These are phyloP conservation scores for Lactifluus piperatus DNA, from an alignment of 768 basidiomycete genomes.

Conservation along the genomic window DNA sequence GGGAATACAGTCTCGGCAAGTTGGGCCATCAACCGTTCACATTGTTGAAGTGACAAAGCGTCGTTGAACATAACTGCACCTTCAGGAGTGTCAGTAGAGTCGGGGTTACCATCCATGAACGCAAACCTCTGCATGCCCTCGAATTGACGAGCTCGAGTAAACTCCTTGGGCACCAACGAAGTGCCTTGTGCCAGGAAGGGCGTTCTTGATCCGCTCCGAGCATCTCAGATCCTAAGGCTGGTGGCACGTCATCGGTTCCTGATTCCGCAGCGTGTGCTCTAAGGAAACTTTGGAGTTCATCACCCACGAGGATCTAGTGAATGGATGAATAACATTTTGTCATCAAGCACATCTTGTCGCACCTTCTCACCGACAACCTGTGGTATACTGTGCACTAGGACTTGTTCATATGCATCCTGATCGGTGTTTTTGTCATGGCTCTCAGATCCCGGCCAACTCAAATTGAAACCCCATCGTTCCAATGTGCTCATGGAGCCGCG, in stretches of 20 bases:
- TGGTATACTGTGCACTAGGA: slow-evolving; percentile 56
- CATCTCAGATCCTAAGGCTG: slow-evolving; percentile 12
- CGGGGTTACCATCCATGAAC: not conserved
- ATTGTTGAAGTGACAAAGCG: slow-evolving; percentile 54
- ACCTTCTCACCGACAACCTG: slow-evolving; percentile 64
- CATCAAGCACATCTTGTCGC: slow-evolving; percentile 15
- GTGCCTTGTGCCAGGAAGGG: slow-evolving; percentile 52
- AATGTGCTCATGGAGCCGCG: slow-evolving; percentile 41
- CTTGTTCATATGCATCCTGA: slow-evolving; percentile 47
- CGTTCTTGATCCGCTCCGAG: not conserved
- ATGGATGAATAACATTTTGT: slow-evolving; percentile 7
- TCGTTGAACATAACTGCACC: slow-evolving; percentile 99
- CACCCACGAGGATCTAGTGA: slow-evolving; percentile 49
- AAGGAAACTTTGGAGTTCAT: slow-evolving; percentile 69
- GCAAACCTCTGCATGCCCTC: slow-evolving; percentile 84
- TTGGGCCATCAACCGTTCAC: slow-evolving; percentile 54
- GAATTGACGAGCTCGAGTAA: slow-evolving; percentile 85
- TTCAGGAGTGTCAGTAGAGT: slow-evolving; percentile 26
- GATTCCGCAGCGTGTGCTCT: slow-evolving; percentile 62
- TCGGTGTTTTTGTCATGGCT: slow-evolving; percentile 21
- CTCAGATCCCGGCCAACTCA: slow-evolving; percentile 31
- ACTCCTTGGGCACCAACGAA: slow-evolving; percentile 76
- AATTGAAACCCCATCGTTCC: slow-evolving; percentile 59
- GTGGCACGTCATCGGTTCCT: slow-evolving; percentile 35
- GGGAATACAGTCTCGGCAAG: slow-evolving; percentile 72